Evolutionary conservation across 2,329 filamentous ascomycete species (phyloP).

Genomic region (Westerdykella sp.): DNA sequence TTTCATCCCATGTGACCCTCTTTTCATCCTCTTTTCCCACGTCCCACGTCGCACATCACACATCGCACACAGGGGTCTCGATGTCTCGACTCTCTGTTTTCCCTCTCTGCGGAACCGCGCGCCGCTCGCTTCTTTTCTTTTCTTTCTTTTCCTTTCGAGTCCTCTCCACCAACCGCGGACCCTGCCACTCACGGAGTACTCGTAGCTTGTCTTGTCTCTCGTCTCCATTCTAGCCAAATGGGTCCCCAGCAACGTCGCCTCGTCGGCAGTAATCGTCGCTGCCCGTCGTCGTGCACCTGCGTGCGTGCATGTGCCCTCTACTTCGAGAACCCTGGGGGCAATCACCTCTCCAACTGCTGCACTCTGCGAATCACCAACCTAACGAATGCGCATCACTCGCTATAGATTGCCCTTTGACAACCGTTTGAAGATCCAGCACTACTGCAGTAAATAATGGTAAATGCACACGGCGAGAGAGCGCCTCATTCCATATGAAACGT

Average conservation of each 20-base stretch:
- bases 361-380: conserved; percentile 6
- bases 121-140: not conserved
- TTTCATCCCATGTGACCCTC: not conserved
- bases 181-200: not conserved
- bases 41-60: no score
- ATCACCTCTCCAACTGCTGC: not conserved
- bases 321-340: not conserved
- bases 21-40: no score
- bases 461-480: conserved; percentile 1
- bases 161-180: not conserved
- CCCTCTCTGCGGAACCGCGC: not conserved
- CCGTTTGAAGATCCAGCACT: not conserved
- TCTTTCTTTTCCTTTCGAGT: no score
- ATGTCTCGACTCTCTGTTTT: not conserved
- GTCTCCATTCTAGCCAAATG: conserved; percentile 1
- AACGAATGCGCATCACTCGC: not conserved
- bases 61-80: not conserved
- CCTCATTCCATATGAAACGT: conserved; percentile 6
- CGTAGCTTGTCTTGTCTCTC: no score
- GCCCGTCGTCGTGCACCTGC: conserved; percentile 3
- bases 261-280: conserved; percentile 17
- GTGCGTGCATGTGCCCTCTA: no score
- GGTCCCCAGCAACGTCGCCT: conserved; percentile 10
- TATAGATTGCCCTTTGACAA: not conserved
- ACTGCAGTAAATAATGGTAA: no score